These are phyloP conservation scores for Colletotrichum sp. DNA, from an alignment of 2,329 filamentous ascomycete genomes.

Conservation along the genomic window DNA sequence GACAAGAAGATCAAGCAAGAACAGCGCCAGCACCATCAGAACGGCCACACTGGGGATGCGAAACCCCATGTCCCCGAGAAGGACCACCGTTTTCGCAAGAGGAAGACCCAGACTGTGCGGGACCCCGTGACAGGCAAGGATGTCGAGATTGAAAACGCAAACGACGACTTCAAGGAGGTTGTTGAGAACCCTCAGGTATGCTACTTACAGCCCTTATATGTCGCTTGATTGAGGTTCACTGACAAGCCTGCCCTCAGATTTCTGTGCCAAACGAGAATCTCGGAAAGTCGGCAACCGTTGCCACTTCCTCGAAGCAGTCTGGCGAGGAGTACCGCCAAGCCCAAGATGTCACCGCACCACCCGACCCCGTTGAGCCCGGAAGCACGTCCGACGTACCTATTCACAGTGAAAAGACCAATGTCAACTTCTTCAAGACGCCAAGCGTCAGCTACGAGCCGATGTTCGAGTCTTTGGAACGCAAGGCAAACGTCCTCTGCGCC, in stretches of 20 bases:
- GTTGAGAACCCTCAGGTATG: constrained; percentile 74
- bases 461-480: constrained; percentile 77
- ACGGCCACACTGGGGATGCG: constrained; percentile 30
- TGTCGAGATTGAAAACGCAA: constrained; percentile 84
- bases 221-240: neutral
- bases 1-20: constrained; percentile 39
- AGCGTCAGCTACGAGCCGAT: constrained; percentile 89
- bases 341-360: constrained; percentile 90
- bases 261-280: constrained; percentile 92
- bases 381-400: constrained; percentile 94
- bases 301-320: constrained; percentile 74
- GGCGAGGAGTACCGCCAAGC: constrained; percentile 81
- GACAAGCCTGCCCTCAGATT: constrained; percentile 50
- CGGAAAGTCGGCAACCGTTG: constrained; percentile 73
- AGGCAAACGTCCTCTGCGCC: constrained; percentile 72
- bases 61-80: constrained; percentile 45
- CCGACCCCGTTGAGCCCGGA: constrained; percentile 81
- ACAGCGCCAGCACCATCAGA: neutral
- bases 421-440: constrained; percentile 94
- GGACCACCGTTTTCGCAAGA: constrained; percentile 36
- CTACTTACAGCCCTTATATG: neutral
- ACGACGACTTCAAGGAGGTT: constrained; percentile 69
- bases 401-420: constrained; percentile 94
- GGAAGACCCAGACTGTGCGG: constrained; percentile 73
- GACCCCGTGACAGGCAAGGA: constrained; percentile 89